phyloP scores from a whole-genome alignment of 805 yeast species.

The Ogataea kodamae region DNA sequence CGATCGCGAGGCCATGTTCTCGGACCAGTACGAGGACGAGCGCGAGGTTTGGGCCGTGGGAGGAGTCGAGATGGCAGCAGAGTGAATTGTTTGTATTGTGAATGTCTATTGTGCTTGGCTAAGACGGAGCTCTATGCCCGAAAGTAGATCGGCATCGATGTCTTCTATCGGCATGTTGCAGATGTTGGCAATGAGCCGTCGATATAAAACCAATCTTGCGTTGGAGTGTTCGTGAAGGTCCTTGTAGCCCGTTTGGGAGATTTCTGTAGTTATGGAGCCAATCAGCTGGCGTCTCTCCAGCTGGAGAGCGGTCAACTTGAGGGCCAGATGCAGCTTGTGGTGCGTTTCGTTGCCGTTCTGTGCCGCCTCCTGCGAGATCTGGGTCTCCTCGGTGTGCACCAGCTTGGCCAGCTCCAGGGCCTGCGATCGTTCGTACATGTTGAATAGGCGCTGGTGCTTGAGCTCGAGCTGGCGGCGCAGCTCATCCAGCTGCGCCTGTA shows the following conservation, averaged over 20 bases:
- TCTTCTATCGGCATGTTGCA: slow-evolving; percentile 79
- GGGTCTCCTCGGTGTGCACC: slow-evolving; percentile 50
- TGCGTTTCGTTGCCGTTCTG: slow-evolving; percentile 11
- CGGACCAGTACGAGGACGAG: slow-evolving; percentile 85
- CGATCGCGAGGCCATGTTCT: slow-evolving; percentile 77
- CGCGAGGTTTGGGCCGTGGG: slow-evolving; percentile 87
- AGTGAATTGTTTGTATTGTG: too few relatives aligned
- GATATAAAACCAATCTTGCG: slow-evolving; percentile 50
- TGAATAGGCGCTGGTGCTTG: slow-evolving; percentile 36
- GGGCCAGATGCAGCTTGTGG: slow-evolving; percentile 32
- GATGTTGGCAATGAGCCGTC: slow-evolving; percentile 69
- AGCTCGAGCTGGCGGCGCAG: slow-evolving; percentile 19
- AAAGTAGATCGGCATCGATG: slow-evolving; percentile 70
- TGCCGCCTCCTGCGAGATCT: slow-evolving; percentile 14
- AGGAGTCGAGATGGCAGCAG: slow-evolving; percentile 47
- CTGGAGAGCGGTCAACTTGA: slow-evolving; percentile 39
- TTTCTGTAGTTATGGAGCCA: slow-evolving; percentile 19
- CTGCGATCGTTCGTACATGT: slow-evolving; percentile 54
- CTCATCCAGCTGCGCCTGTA: slow-evolving; percentile 8
- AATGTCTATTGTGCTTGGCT: too few relatives aligned
- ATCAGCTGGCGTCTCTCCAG: slow-evolving; percentile 37
- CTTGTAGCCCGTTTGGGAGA: slow-evolving; percentile 20
- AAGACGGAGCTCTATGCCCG: slow-evolving; percentile 62
- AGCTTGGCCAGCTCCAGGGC: slow-evolving; percentile 55
- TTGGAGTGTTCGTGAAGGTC: slow-evolving; percentile 20